Conservation (phyloP, 768 basidiomycete species). For the Clavulina sp. region DNA sequence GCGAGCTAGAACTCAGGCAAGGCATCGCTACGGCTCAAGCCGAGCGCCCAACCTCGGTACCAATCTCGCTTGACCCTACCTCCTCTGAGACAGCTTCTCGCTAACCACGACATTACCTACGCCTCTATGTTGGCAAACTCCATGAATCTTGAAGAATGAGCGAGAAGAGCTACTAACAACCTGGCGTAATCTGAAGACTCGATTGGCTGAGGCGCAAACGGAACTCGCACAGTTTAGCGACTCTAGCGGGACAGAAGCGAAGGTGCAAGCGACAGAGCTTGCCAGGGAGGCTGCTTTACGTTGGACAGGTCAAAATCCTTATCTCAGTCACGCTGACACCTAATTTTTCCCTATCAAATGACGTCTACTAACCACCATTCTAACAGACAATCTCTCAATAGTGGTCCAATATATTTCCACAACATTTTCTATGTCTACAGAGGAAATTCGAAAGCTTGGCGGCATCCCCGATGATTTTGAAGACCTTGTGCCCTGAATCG, state of each 20-base stretch:
- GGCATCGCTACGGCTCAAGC: slow-evolving; percentile 34
- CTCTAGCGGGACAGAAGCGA: slow-evolving; percentile 63
- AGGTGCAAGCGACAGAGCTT: slow-evolving; percentile 48
- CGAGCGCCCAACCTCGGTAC: slow-evolving; percentile 43
- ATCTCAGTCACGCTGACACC: not conserved
- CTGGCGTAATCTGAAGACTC: slow-evolving; percentile 31
- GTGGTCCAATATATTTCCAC: slow-evolving; percentile 6
- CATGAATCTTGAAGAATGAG: slow-evolving; percentile 28
- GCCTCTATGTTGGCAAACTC: not conserved
- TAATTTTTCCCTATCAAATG: not conserved
- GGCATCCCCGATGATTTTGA: slow-evolving; percentile 61
- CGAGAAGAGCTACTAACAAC: slow-evolving; percentile 36
- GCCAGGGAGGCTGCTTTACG: slow-evolving; percentile 71
- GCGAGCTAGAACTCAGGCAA: slow-evolving; percentile 32
- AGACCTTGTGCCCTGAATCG: too few species aligned
- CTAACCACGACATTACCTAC: slow-evolving; percentile 2
- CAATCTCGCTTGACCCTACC: slow-evolving; percentile 14
- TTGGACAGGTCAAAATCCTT: slow-evolving; percentile 63
- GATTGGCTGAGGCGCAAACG: slow-evolving; percentile 33
- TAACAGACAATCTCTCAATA: slow-evolving; percentile 11
- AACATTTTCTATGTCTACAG: slow-evolving; percentile 23
- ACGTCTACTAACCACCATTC: not conserved
- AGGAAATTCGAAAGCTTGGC: slow-evolving; percentile 49
- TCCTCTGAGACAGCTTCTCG: not conserved
- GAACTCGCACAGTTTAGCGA: slow-evolving; percentile 74